Evolutionary conservation across 2,329 filamentous ascomycete genomes (phyloP).

Genomic region (Microthyrium microscopicum): DNA sequence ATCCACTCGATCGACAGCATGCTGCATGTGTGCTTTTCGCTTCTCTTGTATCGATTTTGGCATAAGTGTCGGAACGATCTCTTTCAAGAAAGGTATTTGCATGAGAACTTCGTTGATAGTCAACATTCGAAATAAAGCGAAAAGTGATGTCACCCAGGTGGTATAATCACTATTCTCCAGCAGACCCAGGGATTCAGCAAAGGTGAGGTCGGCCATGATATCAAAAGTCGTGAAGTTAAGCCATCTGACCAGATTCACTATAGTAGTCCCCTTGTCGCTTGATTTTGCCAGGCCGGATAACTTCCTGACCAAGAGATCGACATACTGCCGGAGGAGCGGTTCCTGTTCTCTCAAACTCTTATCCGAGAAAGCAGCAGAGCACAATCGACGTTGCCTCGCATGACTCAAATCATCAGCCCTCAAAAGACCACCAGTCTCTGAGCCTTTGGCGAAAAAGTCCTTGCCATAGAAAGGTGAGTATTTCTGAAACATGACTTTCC

Average conservation of each 20-base stretch:
- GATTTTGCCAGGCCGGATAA: no score
- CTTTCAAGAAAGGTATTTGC: constrained; percentile 11
- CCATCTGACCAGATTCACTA: constrained; percentile 15
- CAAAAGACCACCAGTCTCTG: not conserved
- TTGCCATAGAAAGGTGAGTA: not conserved
- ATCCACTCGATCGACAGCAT: constrained; percentile 15
- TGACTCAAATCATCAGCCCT: not conserved
- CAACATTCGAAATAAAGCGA: constrained; percentile 13
- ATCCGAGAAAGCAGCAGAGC: constrained; percentile 1
- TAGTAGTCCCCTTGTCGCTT: no score
- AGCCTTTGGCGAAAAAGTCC: not conserved
- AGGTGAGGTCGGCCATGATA: constrained; percentile 16
- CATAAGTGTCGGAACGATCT: constrained; percentile 11
- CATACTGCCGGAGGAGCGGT: constrained; percentile 1
- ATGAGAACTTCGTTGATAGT: constrained; percentile 14
- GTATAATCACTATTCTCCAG: constrained; percentile 16
- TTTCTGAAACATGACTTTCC: not conserved
- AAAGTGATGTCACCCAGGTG: constrained; percentile 18
- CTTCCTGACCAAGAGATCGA: constrained; percentile 8
- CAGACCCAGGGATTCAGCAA: constrained; percentile 18
- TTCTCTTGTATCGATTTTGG: constrained; percentile 11
- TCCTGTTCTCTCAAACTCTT: constrained; percentile 4
- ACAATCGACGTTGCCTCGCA: constrained; percentile 1
- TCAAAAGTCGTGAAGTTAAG: constrained; percentile 17
- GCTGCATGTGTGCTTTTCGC: not conserved